These are phyloP conservation scores for Plenodomus lindquistii DNA, from an alignment of 2,329 filamentous ascomycete genomes.

Conservation along the genomic window DNA sequence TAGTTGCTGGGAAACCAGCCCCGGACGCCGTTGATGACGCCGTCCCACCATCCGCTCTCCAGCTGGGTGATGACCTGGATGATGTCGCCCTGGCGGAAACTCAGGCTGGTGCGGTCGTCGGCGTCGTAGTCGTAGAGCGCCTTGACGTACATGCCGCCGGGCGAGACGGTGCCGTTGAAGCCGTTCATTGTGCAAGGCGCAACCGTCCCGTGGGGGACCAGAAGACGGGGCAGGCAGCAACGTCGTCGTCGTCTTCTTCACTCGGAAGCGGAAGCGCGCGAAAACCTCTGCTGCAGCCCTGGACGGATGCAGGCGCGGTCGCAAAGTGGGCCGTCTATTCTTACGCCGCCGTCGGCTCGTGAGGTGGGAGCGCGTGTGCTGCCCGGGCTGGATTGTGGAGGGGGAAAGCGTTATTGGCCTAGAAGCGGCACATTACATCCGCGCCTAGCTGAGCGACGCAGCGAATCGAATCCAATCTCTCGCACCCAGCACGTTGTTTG, in stretches of 20 bases:
- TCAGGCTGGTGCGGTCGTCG: slow-evolving; percentile 94
- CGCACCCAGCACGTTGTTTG: slow-evolving; percentile 19
- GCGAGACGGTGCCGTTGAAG: slow-evolving; percentile 54
- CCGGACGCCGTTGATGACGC: slow-evolving; percentile 92
- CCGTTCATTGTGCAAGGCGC: slow-evolving; percentile 51
- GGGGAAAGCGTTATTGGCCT: slow-evolving; percentile 39
- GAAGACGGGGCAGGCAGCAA: slow-evolving; percentile 11
- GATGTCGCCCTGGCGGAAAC: slow-evolving; percentile 94
- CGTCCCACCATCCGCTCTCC: slow-evolving; percentile 99
- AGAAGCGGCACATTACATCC: slow-evolving; percentile 38
- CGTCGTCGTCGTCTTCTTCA: slow-evolving; percentile 11
- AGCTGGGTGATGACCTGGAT: slow-evolving; percentile 98
- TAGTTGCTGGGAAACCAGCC: slow-evolving; percentile 99
- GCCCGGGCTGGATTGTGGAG: slow-evolving; percentile 25
- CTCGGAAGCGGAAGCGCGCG: slow-evolving; percentile 14
- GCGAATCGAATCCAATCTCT: slow-evolving; percentile 36
- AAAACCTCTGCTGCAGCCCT: slow-evolving; percentile 23
- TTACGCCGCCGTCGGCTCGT: slow-evolving; percentile 24
- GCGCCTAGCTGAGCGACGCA: slow-evolving; percentile 30
- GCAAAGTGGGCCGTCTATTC: slow-evolving; percentile 20
- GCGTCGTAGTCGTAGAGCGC: slow-evolving; percentile 95
- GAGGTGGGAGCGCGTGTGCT: slow-evolving; percentile 32
- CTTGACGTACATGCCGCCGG: slow-evolving; percentile 78
- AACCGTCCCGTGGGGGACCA: slow-evolving; percentile 13
- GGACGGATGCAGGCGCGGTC: slow-evolving; percentile 14